These are phyloP conservation scores for Pseudomicrostroma phylloplanum DNA, from an alignment of 1,284 basidiomycete species.

Conservation along the genomic window DNA sequence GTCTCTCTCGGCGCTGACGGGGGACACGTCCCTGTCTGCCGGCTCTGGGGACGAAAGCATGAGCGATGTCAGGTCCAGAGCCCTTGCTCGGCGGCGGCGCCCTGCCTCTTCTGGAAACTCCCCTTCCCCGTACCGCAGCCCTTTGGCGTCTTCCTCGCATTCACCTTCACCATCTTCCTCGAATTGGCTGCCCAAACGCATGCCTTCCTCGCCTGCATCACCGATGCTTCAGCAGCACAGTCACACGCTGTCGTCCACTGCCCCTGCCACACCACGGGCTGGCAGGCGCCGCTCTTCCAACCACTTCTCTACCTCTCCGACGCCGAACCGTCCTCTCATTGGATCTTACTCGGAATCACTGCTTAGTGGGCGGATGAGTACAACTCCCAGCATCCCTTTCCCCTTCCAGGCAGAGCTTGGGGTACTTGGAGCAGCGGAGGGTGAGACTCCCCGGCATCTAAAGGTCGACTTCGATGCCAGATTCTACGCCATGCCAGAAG, in stretches of 20 bases:
- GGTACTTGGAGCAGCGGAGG: slow-evolving; percentile 30
- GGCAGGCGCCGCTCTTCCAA: not conserved
- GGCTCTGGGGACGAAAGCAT: not conserved
- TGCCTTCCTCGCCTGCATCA: not conserved
- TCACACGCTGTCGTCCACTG: not conserved
- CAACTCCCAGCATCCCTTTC: slow-evolving; percentile 43
- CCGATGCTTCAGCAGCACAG: not conserved
- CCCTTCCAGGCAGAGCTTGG: slow-evolving; percentile 50
- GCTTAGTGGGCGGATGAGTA: slow-evolving; percentile 49
- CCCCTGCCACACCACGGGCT: not conserved
- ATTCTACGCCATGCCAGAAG: slow-evolving; percentile 39
- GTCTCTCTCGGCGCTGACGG: slow-evolving; percentile 6
- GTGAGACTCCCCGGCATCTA: slow-evolving; percentile 38
- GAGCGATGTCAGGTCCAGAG: not conserved
- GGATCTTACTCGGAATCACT: slow-evolving; percentile 52
- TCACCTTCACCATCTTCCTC: slow-evolving; percentile 4
- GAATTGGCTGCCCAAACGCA: not conserved
- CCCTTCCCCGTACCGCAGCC: not conserved
- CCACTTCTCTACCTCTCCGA: slow-evolving; percentile 9
- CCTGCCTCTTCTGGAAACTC: not conserved
- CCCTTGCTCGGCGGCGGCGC: not conserved
- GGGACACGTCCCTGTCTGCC: slow-evolving; percentile 2
- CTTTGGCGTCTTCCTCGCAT: slow-evolving; percentile 6
- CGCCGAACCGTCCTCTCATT: slow-evolving; percentile 38
- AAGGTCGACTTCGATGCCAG: slow-evolving; percentile 48